Conservation (phyloP, 1,139 yeast species). For the Protomyces macrosporus region DNA sequence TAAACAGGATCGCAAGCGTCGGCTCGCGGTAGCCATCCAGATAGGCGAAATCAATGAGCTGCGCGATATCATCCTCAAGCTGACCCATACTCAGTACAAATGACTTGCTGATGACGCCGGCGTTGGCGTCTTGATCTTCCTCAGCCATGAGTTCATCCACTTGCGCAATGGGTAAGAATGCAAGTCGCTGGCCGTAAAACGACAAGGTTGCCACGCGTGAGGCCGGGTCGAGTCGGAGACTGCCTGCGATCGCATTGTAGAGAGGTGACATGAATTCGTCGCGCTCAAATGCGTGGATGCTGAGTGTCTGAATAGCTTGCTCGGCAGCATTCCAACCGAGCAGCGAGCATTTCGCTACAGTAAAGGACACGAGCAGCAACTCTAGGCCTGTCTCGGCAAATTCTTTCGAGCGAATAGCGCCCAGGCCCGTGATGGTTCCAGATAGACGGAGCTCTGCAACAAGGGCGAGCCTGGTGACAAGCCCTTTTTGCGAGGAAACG, state of each 20-base stretch:
- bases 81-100: conserved; percentile 55
- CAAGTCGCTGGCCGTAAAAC: conserved; percentile 60
- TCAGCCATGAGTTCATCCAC: conserved; percentile 39
- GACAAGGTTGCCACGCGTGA: conserved; percentile 58
- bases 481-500: conserved; percentile 12
- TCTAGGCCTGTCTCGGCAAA: conserved; percentile 47
- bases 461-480: conserved; percentile 14
- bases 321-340: conserved; percentile 60
- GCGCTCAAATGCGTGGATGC: conserved; percentile 82
- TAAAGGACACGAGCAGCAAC: conserved; percentile 62
- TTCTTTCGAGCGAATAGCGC: conserved; percentile 41
- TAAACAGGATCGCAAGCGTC: conserved; percentile 64
- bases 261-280: conserved; percentile 51
- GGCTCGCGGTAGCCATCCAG: conserved; percentile 71
- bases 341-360: conserved; percentile 70
- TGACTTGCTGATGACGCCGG: conserved; percentile 40
- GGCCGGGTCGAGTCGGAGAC: conserved; percentile 56
- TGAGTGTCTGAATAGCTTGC: conserved; percentile 58
- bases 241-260: conserved; percentile 43
- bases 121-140: conserved; percentile 17
- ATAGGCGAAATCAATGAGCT: conserved; percentile 63
- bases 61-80: conserved; percentile 55
- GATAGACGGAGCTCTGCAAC: conserved; percentile 11
- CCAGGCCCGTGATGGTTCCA: conserved; percentile 16
- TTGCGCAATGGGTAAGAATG: conserved; percentile 62